phyloP scores from a whole-genome alignment of 805 yeast genomes.

The Kluyveromyces dobzhanskii region DNA sequence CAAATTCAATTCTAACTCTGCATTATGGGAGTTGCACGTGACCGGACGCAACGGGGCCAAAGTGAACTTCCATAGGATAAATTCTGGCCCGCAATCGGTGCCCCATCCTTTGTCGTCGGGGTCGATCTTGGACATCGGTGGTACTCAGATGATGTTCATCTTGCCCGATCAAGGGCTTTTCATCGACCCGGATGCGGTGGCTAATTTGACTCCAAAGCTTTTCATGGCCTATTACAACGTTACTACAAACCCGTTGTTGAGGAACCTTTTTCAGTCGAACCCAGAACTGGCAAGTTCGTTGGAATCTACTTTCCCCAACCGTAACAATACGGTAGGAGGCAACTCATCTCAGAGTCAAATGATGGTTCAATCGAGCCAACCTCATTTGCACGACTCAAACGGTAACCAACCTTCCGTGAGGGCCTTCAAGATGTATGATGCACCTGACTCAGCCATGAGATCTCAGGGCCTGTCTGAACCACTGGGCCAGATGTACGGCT shows the following conservation, averaged over 20 bases:
- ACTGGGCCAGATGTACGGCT: slow-evolving; percentile 3
- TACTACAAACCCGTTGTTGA: slow-evolving; percentile 12
- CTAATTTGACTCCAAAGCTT: slow-evolving; percentile 28
- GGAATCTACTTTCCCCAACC: slow-evolving; percentile 4
- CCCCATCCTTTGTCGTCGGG: slow-evolving; percentile 69
- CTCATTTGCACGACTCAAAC: slow-evolving; percentile 7
- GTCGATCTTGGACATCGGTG: slow-evolving; percentile 89
- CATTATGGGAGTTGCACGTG: slow-evolving; percentile 81
- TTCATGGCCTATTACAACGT: slow-evolving; percentile 17
- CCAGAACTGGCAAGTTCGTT: slow-evolving; percentile 1
- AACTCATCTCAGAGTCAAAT: slow-evolving; percentile 1
- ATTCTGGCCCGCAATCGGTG: slow-evolving; percentile 36
- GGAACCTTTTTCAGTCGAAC: slow-evolving; percentile 1
- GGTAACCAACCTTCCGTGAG: slow-evolving; percentile 20
- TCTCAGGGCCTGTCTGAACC: neutral
- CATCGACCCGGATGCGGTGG: slow-evolving; percentile 37
- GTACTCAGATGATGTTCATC: slow-evolving; percentile 98
- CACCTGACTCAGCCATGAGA: slow-evolving; percentile 5
- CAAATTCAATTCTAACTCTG: slow-evolving; percentile 59
- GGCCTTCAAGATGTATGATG: slow-evolving; percentile 26
- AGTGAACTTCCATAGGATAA: slow-evolving; percentile 54
- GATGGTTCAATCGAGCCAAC: slow-evolving; percentile 9
- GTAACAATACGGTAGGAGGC: neutral
- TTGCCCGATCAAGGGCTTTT: slow-evolving; percentile 82
- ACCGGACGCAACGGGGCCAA: slow-evolving; percentile 91